Percentiles rank a stretch among this genome's conserved stretches.
Conservation (phyloP, 148 eudicot species). For the Silene latifolia region DNA sequence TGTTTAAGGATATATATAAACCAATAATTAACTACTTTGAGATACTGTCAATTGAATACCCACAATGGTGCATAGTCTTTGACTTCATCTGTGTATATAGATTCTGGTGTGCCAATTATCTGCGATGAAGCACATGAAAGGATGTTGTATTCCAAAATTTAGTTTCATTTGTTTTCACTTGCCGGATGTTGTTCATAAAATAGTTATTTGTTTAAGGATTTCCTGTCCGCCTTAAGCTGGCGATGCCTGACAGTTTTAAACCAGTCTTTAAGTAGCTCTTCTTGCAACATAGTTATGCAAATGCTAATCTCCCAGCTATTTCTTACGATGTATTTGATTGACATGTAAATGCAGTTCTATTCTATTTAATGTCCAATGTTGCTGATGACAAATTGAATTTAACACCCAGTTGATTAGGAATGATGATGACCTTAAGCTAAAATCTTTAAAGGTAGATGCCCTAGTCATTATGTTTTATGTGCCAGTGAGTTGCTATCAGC, state of each 20-base stretch:
- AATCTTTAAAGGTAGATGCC: too few species aligned
- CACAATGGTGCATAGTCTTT: neutral
- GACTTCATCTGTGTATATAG: neutral
- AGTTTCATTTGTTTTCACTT: neutral
- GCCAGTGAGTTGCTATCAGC: too few species aligned
- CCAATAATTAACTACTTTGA: neutral
- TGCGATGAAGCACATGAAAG: neutral
- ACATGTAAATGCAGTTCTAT: too few species aligned
- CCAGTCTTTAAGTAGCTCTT: neutral
- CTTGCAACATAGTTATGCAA: neutral
- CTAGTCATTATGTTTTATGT: too few species aligned
- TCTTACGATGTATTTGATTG: too few species aligned
- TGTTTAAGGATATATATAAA: neutral
- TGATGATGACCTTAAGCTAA: too few species aligned
- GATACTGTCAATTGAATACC: neutral
- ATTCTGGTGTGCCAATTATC: too few species aligned
- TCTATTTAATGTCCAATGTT: too few species aligned
- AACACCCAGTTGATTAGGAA: too few species aligned
- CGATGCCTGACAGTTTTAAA: neutral
- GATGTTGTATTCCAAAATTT: neutral
- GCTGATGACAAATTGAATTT: too few species aligned
- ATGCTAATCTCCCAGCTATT: neutral
- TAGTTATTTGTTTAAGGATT: neutral
- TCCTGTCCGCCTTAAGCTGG: neutral
- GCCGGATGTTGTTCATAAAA: neutral